These are phyloP conservation scores for Ophiostoma novo-ulmi DNA, from an alignment of 2,329 filamentous ascomycete genomes.

Conservation along the genomic window DNA sequence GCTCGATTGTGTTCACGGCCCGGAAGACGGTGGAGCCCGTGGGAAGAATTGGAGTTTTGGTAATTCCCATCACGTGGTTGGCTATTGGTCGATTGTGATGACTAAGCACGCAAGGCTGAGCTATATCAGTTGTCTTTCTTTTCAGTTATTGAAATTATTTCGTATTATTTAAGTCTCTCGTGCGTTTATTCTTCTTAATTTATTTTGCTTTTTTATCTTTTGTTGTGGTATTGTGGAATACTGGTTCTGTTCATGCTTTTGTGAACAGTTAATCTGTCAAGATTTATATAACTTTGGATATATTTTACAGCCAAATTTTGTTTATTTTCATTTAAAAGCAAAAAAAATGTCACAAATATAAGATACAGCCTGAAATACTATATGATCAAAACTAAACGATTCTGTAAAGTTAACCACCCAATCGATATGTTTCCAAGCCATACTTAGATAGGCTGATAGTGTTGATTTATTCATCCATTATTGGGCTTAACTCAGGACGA, in stretches of 20 bases:
- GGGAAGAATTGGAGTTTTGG: slow-evolving; percentile 24
- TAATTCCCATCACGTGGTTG: slow-evolving; percentile 31
- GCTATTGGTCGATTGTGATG: slow-evolving; percentile 13
- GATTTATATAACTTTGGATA: no score
- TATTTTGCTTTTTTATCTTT: not conserved
- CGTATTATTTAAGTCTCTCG: not conserved
- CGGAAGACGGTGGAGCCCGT: slow-evolving; percentile 16
- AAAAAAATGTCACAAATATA: no score
- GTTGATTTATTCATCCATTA: no score
- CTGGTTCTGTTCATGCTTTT: not conserved
- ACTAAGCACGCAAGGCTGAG: slow-evolving; percentile 20
- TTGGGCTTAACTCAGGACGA: no score
- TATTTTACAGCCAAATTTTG: no score
- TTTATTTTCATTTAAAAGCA: no score
- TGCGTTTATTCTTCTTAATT: not conserved
- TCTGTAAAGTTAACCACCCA: no score
- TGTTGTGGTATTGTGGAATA: not conserved
- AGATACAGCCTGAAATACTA: no score
- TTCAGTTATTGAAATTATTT: not conserved
- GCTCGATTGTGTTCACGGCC: slow-evolving; percentile 19
- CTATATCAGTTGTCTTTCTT: not conserved
- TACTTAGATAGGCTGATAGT: no score
- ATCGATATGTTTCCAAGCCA: no score
- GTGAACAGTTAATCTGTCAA: not conserved
- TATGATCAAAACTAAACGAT: no score